Evolutionary conservation across 2,329 filamentous ascomycete species (phyloP), one percentile per base, ranked within the genome.

Genomic region (Colletotrichum falcatum): DNA sequence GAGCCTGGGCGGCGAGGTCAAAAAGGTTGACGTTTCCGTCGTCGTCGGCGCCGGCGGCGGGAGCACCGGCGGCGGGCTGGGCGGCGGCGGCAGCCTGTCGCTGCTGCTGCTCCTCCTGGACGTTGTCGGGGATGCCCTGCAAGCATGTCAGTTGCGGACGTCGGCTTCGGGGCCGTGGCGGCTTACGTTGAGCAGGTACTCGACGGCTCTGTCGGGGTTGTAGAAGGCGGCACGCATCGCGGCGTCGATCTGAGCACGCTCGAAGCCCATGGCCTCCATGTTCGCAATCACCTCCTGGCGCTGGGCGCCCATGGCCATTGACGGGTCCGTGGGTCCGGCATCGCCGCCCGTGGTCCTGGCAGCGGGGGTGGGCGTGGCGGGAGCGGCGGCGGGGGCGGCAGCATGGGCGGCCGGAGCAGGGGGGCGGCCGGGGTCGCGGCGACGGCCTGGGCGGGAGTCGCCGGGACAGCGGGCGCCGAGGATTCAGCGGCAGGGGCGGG

Each of bases 221-320:
- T 92, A 97, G 82, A 94, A 99, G 18, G 96, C 96, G 73, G 96
- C 96, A 78, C 95, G 93, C 92, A 99, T 96, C 61, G 96, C 96
- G 58, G 92, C 90, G 76, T 98, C 94, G 75, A 98, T 97, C 78
- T 97, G 92, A 62, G 90, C 85, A 78, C 95, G 89, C 77, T 93
- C 90, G 76, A 99, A 99, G 11, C 96, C 96, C 96, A 99, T 99
- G 74, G 92, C 92, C 83, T 97, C 95, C 94, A 99, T 97, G 79
- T 95, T 94, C 59, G 92, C 88, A 77, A 98, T 92, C 46, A 94
- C 94, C 75, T 91, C 90, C 73, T 93, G 89, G 75, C 94, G 91
- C 81, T 95, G 92, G 72, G 91, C 86, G 63, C 96, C 96, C 84
- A 97, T 91, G 26, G 94, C 90, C 79, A 98, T 88, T 37, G 92